Evolutionary conservation across 306 rosid genomes (phyloP).

Genomic region (Dalbergia cochinchinensis): DNA sequence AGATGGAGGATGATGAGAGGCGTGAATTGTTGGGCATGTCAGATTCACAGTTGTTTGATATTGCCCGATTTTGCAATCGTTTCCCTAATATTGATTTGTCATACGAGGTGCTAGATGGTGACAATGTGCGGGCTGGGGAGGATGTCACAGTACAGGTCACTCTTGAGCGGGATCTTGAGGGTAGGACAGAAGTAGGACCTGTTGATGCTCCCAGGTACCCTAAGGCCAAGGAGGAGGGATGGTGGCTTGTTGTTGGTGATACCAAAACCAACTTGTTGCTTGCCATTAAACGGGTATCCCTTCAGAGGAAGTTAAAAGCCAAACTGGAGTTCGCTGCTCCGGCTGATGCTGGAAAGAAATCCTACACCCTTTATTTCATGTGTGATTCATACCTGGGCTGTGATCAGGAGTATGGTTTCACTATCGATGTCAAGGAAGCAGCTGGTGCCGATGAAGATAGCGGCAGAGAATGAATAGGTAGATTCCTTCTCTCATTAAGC

Average conservation of each 20-base stretch:
- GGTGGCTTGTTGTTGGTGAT: constrained; percentile 98
- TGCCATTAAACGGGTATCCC: constrained; percentile 82
- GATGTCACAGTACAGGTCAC: constrained; percentile 69
- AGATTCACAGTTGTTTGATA: constrained; percentile 73
- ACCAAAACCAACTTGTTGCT: constrained; percentile 73
- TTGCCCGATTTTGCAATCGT: constrained; percentile 83
- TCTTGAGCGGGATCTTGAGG: constrained; percentile 83
- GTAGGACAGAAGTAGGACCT: constrained; percentile 71
- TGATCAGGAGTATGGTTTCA: constrained; percentile 85
- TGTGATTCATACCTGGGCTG: constrained; percentile 97
- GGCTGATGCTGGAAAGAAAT: constrained; percentile 75
- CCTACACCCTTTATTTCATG: constrained; percentile 82
- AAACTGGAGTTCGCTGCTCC: constrained; percentile 84
- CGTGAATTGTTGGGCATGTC: constrained; percentile 80
- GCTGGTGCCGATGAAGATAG: constrained; percentile 56
- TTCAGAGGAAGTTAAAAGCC: constrained; percentile 76
- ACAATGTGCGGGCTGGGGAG: constrained; percentile 68
- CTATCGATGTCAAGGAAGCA: constrained; percentile 69
- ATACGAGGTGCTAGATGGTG: constrained; percentile 72
- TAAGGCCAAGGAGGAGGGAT: constrained; percentile 90
- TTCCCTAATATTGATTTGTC: constrained; percentile 86
- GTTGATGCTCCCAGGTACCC: constrained; percentile 86
- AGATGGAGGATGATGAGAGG: constrained; percentile 92
- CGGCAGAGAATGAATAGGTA: constrained; percentile 51
- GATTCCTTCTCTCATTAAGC: constrained; percentile 3